These are phyloP conservation scores for Elsinoe ampelina DNA, from an alignment of 2,329 filamentous ascomycete genomes.

Conservation along the genomic window DNA sequence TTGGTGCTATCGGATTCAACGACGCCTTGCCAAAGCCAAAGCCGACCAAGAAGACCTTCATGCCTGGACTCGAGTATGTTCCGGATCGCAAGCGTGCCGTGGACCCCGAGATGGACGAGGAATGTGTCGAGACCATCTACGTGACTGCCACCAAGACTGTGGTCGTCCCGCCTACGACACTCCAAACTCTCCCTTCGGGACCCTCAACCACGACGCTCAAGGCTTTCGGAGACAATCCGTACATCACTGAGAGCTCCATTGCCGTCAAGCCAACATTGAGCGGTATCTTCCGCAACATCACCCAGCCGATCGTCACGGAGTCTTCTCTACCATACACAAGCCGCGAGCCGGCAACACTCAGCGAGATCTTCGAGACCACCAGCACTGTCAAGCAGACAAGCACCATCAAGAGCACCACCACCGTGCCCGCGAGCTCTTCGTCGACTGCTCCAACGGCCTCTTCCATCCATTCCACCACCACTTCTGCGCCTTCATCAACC, in stretches of 20 bases:
- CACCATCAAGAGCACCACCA: background rate
- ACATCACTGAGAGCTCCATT: background rate
- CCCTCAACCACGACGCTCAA: background rate
- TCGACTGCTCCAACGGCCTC: background rate
- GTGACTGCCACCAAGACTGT: background rate
- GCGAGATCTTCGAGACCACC: background rate
- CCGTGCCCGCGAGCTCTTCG: background rate
- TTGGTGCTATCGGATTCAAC: background rate
- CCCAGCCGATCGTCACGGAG: background rate
- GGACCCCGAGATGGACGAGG: background rate
- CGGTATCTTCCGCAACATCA: background rate
- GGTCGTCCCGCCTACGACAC: background rate
- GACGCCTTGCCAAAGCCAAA: background rate
- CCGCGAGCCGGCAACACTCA: background rate
- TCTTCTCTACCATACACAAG: background rate
- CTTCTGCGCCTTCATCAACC: background rate
- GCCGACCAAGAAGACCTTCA: background rate
- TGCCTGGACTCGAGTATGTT: background rate
- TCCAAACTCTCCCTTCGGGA: background rate
- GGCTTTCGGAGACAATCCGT: background rate
- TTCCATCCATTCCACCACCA: background rate
- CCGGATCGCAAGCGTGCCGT: background rate
- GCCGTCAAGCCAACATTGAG: background rate
- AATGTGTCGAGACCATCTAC: background rate
- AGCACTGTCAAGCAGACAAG: conserved; percentile 1